phyloP scores from a whole-genome alignment of 176 grass and related monocot species.

The Saccharum officinarum region DNA sequence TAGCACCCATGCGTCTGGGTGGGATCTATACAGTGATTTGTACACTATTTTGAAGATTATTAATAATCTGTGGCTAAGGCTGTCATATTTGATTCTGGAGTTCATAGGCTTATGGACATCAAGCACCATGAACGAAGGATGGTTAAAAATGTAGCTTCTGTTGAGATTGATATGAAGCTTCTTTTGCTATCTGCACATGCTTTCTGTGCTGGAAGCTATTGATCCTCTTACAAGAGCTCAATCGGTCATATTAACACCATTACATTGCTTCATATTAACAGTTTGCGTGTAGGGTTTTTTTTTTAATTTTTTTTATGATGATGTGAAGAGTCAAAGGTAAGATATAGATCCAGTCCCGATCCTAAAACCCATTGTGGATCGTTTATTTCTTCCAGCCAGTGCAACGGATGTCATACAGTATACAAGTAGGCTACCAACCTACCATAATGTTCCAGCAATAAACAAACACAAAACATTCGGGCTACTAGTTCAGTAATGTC shows the following conservation, averaged over 20 bases:
- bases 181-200: neutral
- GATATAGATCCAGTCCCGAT: neutral
- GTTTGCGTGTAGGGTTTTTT: too few relatives aligned
- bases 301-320: too few relatives aligned
- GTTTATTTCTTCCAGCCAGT: neutral
- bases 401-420: neutral
- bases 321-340: too few relatives aligned
- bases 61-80: neutral
- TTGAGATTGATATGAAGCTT: neutral
- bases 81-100: neutral
- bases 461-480: neutral
- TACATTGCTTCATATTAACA: too few relatives aligned
- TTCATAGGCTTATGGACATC: neutral
- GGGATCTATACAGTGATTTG: conserved; percentile 10
- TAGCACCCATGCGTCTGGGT: neutral
- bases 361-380: neutral
- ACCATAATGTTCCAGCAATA: neutral
- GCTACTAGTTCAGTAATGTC: neutral
- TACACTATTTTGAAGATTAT: conserved; percentile 8
- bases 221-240: neutral
- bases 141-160: neutral
- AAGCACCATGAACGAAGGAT: neutral
- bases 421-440: too few relatives aligned
- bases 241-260: too few relatives aligned
- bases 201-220: neutral